Evolutionary conservation across 1,139 yeast species (phyloP).

Genomic region (Kodamaea plutei): DNA sequence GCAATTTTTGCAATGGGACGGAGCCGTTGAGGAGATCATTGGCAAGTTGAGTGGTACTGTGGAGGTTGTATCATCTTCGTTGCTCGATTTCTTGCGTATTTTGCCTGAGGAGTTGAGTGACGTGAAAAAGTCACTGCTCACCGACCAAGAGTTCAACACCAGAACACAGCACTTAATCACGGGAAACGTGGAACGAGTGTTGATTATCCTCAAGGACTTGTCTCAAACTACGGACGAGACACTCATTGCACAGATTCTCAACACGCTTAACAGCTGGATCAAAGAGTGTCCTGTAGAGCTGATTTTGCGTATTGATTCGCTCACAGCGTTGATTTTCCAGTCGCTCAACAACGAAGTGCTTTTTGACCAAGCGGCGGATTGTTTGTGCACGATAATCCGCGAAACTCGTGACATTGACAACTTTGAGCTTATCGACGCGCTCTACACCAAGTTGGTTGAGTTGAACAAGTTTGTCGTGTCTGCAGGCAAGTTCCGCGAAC

Average conservation of each 20-base stretch:
- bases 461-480: conserved; percentile 48
- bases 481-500: conserved; percentile 49
- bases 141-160: conserved; percentile 72
- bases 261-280: conserved; percentile 86
- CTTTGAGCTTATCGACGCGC: conserved; percentile 56
- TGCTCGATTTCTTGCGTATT: conserved; percentile 77
- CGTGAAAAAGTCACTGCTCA: conserved; percentile 69
- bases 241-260: conserved; percentile 47
- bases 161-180: conserved; percentile 63
- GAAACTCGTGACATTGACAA: conserved; percentile 79
- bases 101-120: conserved; percentile 89
- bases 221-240: conserved; percentile 25
- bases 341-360: conserved; percentile 63
- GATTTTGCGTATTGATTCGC: conserved; percentile 55
- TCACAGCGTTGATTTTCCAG: conserved; percentile 65
- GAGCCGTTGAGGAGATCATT: conserved; percentile 68
- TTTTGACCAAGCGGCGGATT: conserved; percentile 85
- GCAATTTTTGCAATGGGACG: conserved; percentile 69
- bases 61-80: conserved; percentile 31
- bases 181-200: conserved; percentile 64
- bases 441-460: conserved; percentile 63
- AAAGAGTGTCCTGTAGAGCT: conserved; percentile 73
- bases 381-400: conserved; percentile 70
- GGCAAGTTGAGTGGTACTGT: conserved; percentile 39
- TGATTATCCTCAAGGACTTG: conserved; percentile 54